Conservation (phyloP, 2,329 filamentous ascomycete genomes). For the Karstenula rhodostoma region DNA sequence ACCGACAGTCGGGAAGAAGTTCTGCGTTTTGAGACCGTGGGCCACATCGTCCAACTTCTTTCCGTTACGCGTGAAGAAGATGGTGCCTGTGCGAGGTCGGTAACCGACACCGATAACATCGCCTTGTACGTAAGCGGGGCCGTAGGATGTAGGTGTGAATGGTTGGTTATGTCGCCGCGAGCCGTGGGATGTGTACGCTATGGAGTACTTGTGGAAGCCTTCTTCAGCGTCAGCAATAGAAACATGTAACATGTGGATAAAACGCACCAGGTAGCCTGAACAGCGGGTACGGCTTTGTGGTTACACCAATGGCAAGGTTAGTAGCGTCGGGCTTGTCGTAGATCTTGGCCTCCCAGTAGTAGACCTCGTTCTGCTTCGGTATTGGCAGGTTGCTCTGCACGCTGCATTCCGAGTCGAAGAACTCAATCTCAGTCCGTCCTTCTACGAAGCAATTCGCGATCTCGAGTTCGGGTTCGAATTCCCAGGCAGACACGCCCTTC, state of each 20-base stretch:
- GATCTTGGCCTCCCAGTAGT: slow-evolving; percentile 99
- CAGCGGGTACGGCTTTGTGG: slow-evolving; percentile 94
- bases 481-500: slow-evolving; percentile 99
- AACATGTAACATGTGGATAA: background rate
- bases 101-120: slow-evolving; percentile 97
- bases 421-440: slow-evolving; percentile 94
- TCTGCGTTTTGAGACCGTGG: slow-evolving; percentile 91
- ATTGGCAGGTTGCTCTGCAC: slow-evolving; percentile 97
- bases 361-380: slow-evolving; percentile 98
- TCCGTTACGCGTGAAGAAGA: slow-evolving; percentile 98
- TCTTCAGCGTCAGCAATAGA: slow-evolving; percentile 26
- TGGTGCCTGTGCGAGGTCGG: slow-evolving; percentile 87
- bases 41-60: slow-evolving; percentile 96
- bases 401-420: slow-evolving; percentile 97
- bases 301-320: slow-evolving; percentile 88
- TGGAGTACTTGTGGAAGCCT: slow-evolving; percentile 92
- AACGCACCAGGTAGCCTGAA: slow-evolving; percentile 88
- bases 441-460: slow-evolving; percentile 99
- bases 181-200: slow-evolving; percentile 89
- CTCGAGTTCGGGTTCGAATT: slow-evolving; percentile 98
- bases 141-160: slow-evolving; percentile 81
- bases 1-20: slow-evolving; percentile 97
- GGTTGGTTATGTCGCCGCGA: slow-evolving; percentile 92
- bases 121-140: slow-evolving; percentile 85
- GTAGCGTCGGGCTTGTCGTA: slow-evolving; percentile 96